Evolutionary conservation across 2,329 filamentous ascomycete genomes (phyloP), one percentile per base, ranked within the genome.

Genomic region (Fusarium virguliforme): DNA sequence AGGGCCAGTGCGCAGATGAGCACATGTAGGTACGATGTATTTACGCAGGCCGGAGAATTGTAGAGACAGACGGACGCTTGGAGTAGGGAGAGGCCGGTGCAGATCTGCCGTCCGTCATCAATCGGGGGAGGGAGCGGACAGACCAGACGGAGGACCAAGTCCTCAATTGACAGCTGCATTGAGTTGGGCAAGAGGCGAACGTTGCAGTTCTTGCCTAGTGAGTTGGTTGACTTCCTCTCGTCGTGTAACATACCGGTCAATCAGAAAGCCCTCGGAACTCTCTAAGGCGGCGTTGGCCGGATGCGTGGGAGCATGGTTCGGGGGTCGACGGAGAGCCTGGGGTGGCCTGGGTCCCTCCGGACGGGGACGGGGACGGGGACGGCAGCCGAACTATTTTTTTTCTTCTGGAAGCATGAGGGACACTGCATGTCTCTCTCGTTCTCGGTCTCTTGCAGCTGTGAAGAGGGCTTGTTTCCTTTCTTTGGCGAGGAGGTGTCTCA

Each of bases 71-170:
- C 28, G 34, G 60, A 40, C 34, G 60, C 34, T 54, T 50, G 68
- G 69, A 60, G 53, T 63, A 56, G 50, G 60, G 65, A 67, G 65
- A 64, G 69, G 69, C 43, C 60, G 68, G 62, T 67, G 62, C 69
- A 62, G 57, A 71, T 72, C 61, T 56, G 55, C 28, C 48, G 26
- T 35, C 46, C 18, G 4, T 13, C 26, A 58, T 12, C 28, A 34
- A 34, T 46, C 40, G 38, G 26, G 26, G 24, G 46, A 35, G 24
- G 37, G 26, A 32, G 24, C 30, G 6, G 51, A 70, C 66, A 38
- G 62, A 69, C 65, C 41, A 35, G 37, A 24, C 18, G 28, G 59
- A 58, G 58, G 40, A 51, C 62, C 43, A 62, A 59, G 67, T 70
- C 53, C 55, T 35, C 13, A 13, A 41, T 43, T 57, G 37, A 48